Evolutionary conservation across 495 filamentous ascomycete species (phyloP).

Genomic region (Aspergillus avenaceus): DNA sequence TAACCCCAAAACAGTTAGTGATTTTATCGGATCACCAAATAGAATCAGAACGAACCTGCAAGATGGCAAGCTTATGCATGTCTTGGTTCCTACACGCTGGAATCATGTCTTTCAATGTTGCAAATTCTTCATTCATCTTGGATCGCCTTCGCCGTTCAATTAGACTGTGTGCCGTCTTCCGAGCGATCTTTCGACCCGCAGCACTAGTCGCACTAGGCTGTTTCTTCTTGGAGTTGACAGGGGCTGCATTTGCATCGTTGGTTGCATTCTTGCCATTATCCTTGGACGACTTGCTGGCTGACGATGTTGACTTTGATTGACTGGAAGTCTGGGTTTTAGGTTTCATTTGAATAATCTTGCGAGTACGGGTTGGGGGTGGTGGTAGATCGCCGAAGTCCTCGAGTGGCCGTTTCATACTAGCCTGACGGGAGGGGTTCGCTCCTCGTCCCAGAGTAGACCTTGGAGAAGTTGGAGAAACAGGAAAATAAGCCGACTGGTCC

Average conservation of each 20-base stretch:
- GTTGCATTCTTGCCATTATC: slow-evolving; percentile 25
- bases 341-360: slow-evolving; percentile 99
- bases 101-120: slow-evolving; percentile 89
- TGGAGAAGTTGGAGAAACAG: slow-evolving; percentile 56
- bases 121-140: slow-evolving; percentile 99
- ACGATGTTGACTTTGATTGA: slow-evolving; percentile 17
- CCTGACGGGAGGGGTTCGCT: slow-evolving; percentile 55
- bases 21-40: not conserved
- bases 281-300: slow-evolving; percentile 23
- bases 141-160: slow-evolving; percentile 88
- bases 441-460: slow-evolving; percentile 29
- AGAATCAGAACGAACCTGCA: slow-evolving; percentile 62
- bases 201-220: slow-evolving; percentile 63
- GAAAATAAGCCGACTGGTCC: slow-evolving; percentile 46
- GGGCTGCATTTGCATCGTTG: slow-evolving; percentile 19
- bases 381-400: slow-evolving; percentile 75
- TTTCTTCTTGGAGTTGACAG: slow-evolving; percentile 61
- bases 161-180: slow-evolving; percentile 93
- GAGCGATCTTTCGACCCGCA: slow-evolving; percentile 83
- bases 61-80: slow-evolving; percentile 97
- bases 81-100: slow-evolving; percentile 85
- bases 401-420: slow-evolving; percentile 45
- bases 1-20: slow-evolving; percentile 1
- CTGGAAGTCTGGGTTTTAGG: slow-evolving; percentile 38
- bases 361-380: slow-evolving; percentile 83